Base-by-base conservation (phyloP, 2,329 filamentous ascomycete genomes). In the Dothidotthia symphoricarpi region DNA sequence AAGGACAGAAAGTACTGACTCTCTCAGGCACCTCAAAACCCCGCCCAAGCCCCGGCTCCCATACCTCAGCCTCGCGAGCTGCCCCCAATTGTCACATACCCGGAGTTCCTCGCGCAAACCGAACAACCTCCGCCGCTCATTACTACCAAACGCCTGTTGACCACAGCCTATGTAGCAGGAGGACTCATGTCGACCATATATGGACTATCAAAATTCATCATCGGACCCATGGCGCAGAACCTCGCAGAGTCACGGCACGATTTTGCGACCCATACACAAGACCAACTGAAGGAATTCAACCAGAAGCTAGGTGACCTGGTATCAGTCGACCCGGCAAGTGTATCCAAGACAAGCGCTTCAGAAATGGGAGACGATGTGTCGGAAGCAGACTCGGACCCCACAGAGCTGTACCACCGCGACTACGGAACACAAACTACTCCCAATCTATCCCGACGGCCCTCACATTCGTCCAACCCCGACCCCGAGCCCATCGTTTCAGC, bases 341-440 rank as follows among this genome's bases (percentile, higher is more conserved):
- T 55, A 44, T 53, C 41, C 36, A 68, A 56, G 47, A 36, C 47
- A 14, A 56, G 43, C 26, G 45, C 47, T 6, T 43, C 41, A 36
- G 59, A 53, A 22, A 48, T 64, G 1, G 60, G 62, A 12, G 67
- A 69, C 17, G 65, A 69, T 26, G 55, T 65, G n/a, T 70, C 71
- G 13, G 75, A 78, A 28, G 56, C 55, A 11, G 75, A 75, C 53
- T 80, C 76, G 10, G 80, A 83, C 49, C 86, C 87, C 1, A 82
- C 83, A 1, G 86, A 91, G 64, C 77, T 90, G 45, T 93, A 88
- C 67, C 86, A 90, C 64, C 80, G 86, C 30, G 87, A 93, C 59
- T 77, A 88, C 43, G 86, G 85, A 47, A 86, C 86, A 1, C 87
- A 93, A 65, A 93, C 87, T 0, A 82, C 80, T 0, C 74, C 73